Evolutionary conservation across 306 rosid genomes (phyloP).

Genomic region (Prunus padus): DNA sequence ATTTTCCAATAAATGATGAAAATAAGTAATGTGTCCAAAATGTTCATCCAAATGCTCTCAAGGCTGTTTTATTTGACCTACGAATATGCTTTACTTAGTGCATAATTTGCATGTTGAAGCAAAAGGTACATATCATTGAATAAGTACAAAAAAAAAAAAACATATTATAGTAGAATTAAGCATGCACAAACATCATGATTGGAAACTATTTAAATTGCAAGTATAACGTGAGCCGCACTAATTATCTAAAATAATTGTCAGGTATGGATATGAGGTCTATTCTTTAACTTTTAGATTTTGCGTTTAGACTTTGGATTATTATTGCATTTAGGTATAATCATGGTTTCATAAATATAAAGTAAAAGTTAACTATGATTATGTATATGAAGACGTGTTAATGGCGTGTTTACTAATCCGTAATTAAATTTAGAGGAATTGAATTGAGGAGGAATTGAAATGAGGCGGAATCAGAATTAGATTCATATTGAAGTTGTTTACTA

Average conservation of each 20-base stretch:
- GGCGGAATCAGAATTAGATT: too few relatives aligned
- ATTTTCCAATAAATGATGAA: neutral
- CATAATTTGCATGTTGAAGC: neutral
- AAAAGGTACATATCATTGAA: neutral
- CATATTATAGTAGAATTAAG: neutral
- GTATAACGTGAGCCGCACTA: conserved; percentile 13
- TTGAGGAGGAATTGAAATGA: too few relatives aligned
- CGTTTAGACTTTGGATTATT: neutral
- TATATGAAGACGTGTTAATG: neutral
- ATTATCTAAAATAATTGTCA: neutral
- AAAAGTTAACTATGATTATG: neutral
- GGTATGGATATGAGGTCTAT: too few relatives aligned
- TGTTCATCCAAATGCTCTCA: too few relatives aligned
- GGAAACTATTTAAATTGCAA: neutral
- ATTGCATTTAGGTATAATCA: neutral
- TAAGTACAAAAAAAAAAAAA: neutral
- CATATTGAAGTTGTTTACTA: too few relatives aligned
- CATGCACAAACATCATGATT: neutral
- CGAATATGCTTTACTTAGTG: neutral
- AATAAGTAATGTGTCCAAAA: neutral
- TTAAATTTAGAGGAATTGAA: too few relatives aligned
- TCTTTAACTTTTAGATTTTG: neutral
- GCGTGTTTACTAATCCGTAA: too few relatives aligned
- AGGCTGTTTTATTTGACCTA: neutral
- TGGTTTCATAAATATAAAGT: neutral